Evolutionary conservation across 176 grass and related monocot species (phyloP), one percentile per base, ranked within the genome.

Genomic region (Otatea glauca): DNA sequence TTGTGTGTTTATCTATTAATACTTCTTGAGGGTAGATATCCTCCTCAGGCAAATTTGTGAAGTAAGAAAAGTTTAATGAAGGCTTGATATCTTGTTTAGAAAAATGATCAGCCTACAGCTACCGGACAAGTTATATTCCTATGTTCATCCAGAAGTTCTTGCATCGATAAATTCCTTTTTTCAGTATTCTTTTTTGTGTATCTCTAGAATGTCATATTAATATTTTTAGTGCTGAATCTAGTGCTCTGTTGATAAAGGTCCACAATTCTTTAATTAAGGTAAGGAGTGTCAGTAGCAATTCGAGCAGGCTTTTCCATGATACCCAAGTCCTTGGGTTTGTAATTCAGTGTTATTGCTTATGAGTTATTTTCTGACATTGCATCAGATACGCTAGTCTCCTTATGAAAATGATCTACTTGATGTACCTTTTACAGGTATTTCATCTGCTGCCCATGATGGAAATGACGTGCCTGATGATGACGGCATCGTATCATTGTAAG

Each of bases 401-500:
- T 81, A 48, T 84, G 12, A 61, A 66, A n/a, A 13, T 76, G 81
- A 37, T 76, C 38, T 79, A 65, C 71, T 42, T 20, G 51, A 12
- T 71, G 50, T 83, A 21, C 20, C 54, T 51, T 83, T 81, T 55
- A 47, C 80, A 87, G 84, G 89, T 60, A 21, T 84, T 87, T 89
- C 81, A 60, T 87, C 89, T 84, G 23, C 86, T 60, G 74, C 62
- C 2, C 12, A 27, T 83, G 75, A 81, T 84, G 79, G 41, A 72
- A 89, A 84, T 18, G 86, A 77, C 0, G 9, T 59, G 65, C 35
- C 45, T 70, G 89, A 81, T 59, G 88, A 86, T 49, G 83, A 86
- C 20, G 77, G 11, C 70, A 82, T 76, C n/a, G 10, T 73, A 74
- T 75, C 92, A 41, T 53, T 87, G 92, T 94, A 85, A 87, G 92